Percentiles rank a stretch among this genome's conserved stretches.
Evolutionary conservation across 352 stramenopile species (phyloP).

Genomic region (Phytophthora sansomeana): DNA sequence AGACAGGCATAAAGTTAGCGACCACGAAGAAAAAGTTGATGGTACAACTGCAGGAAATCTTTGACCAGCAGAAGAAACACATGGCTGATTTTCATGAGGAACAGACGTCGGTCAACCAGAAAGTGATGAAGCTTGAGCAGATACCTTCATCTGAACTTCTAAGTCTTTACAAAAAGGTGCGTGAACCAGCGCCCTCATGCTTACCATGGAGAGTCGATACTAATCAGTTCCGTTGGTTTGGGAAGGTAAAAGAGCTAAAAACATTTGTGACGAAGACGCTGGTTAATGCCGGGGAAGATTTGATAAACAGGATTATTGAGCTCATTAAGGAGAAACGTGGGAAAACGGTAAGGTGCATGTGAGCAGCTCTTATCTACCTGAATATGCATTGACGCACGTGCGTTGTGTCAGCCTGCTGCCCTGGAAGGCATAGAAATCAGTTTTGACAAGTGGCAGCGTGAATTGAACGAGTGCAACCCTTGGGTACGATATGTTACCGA

Average conservation of each 20-base stretch:
- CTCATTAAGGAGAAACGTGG: constrained; percentile 43
- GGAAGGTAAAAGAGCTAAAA: constrained; percentile 46
- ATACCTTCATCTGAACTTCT: constrained; percentile 41
- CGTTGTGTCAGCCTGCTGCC: constrained; percentile 24
- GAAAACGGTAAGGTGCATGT: constrained; percentile 43
- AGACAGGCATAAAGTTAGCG: constrained; percentile 56
- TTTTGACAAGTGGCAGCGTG: constrained; percentile 52
- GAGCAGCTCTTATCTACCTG: background rate
- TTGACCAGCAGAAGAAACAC: constrained; percentile 37
- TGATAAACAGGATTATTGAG: constrained; percentile 70
- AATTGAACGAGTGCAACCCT: constrained; percentile 54
- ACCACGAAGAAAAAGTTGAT: constrained; percentile 46
- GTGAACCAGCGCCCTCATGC: background rate
- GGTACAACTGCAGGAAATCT: constrained; percentile 46
- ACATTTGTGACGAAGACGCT: constrained; percentile 57
- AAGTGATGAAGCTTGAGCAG: constrained; percentile 26
- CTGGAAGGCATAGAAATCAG: constrained; percentile 45
- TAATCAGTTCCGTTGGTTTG: constrained; percentile 2
- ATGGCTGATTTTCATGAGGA: constrained; percentile 43
- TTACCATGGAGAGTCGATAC: background rate
- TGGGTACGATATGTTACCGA: constrained; percentile 61
- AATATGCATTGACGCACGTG: background rate
- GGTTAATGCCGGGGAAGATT: constrained; percentile 73
- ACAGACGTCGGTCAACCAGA: constrained; percentile 29
- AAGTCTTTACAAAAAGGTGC: constrained; percentile 41